Evolutionary conservation across 352 stramenopile species (phyloP).

Genomic region (Globisporangium nodosum): DNA sequence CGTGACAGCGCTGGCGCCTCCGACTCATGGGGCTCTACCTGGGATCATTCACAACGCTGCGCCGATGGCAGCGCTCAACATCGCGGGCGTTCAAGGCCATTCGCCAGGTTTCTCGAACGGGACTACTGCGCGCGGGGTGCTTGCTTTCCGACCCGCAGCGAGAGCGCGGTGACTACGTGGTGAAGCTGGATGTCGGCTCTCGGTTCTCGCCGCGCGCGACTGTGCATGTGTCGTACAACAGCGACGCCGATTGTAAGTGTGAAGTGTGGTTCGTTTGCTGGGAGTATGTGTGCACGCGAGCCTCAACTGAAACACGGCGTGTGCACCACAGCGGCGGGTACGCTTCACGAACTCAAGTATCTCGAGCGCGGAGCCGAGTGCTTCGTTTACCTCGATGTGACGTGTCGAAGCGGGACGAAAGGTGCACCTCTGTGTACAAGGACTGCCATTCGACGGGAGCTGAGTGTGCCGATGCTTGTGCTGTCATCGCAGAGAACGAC

Average conservation of each 20-base stretch:
- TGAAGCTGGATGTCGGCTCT: constrained; percentile 60
- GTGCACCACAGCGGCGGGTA: constrained; percentile 33
- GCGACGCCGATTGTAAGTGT: constrained; percentile 54
- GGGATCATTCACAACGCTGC: constrained; percentile 30
- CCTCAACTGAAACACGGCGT: background rate
- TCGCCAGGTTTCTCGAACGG: constrained; percentile 30
- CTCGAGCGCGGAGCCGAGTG: constrained; percentile 63
- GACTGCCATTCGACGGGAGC: background rate
- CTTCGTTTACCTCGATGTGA: constrained; percentile 58
- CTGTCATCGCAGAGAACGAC: constrained; percentile 32
- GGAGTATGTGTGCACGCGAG: background rate
- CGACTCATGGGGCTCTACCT: constrained; percentile 30
- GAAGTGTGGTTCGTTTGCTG: background rate
- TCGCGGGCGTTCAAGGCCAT: constrained; percentile 27
- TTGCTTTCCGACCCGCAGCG: constrained; percentile 24
- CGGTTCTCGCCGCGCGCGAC: constrained; percentile 47
- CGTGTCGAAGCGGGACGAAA: constrained; percentile 43
- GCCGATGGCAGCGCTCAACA: constrained; percentile 19
- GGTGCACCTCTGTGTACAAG: constrained; percentile 17
- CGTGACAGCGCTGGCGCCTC: constrained; percentile 34
- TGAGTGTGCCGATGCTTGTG: background rate
- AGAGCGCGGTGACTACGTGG: constrained; percentile 53
- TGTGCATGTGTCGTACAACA: constrained; percentile 55
- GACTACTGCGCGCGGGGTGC: constrained; percentile 36
- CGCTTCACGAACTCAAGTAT: constrained; percentile 70